Conservation (phyloP, 1,284 basidiomycete genomes). For the Microbotryum scabiosae region DNA sequence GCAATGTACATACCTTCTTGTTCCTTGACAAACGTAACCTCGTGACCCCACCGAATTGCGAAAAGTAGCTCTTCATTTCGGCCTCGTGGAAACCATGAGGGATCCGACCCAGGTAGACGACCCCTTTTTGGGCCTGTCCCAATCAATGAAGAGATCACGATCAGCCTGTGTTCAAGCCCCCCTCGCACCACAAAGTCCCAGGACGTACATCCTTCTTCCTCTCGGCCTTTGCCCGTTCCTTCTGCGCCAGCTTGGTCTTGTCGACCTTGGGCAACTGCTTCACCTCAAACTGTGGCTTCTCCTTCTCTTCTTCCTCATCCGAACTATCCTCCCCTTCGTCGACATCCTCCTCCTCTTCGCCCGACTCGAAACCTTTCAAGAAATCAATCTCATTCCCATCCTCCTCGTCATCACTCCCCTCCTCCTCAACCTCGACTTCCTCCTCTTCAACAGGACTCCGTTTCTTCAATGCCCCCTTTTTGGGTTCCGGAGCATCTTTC, state of each 20-base stretch:
- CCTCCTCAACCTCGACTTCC: slow-evolving; percentile 47
- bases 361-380: slow-evolving; percentile 27
- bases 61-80: slow-evolving; percentile 84
- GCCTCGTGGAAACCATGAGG: slow-evolving; percentile 97
- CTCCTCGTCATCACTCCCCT: slow-evolving; percentile 34
- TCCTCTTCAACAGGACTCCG: slow-evolving; percentile 43
- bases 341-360: slow-evolving; percentile 16
- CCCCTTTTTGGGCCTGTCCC: slow-evolving; percentile 55
- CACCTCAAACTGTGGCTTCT: slow-evolving; percentile 52
- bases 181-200: too few species aligned
- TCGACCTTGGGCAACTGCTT: slow-evolving; percentile 68
- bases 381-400: slow-evolving; percentile 34
- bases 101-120: slow-evolving; percentile 79
- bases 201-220: slow-evolving; percentile 66
- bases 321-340: slow-evolving; percentile 65
- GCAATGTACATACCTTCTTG: slow-evolving; percentile 72
- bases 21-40: slow-evolving; percentile 85
- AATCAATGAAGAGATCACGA: background rate
- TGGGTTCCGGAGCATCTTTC: slow-evolving; percentile 41
- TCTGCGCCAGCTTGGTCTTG: slow-evolving; percentile 60
- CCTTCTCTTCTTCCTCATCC: slow-evolving; percentile 60
- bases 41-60: slow-evolving; percentile 87
- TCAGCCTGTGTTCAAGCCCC: background rate
- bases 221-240: slow-evolving; percentile 57
- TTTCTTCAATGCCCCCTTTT: slow-evolving; percentile 73